Evolutionary conservation across 148 eudicot species (phyloP).

Genomic region (Cornus kousa): DNA sequence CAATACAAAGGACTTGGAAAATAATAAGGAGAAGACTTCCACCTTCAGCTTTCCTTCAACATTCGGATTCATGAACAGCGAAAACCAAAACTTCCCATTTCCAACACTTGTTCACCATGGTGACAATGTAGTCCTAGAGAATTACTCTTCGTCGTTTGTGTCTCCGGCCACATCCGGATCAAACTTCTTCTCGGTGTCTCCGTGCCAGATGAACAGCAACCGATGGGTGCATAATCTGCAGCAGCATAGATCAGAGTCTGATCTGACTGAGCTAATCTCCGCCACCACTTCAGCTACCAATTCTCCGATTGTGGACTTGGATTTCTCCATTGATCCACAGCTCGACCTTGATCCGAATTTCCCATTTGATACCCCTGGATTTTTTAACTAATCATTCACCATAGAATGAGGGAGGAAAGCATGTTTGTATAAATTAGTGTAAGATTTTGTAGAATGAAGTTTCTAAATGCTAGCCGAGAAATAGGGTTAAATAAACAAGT

Average conservation of each 20-base stretch:
- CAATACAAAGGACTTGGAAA: slow-evolving; percentile 35
- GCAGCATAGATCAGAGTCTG: slow-evolving; percentile 37
- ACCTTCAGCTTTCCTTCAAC: slow-evolving; percentile 38
- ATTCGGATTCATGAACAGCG: slow-evolving; percentile 16
- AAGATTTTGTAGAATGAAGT: neutral
- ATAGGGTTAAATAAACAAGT: slow-evolving; percentile 2
- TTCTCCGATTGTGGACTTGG: slow-evolving; percentile 62
- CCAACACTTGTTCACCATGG: slow-evolving; percentile 22
- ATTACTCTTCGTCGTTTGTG: slow-evolving; percentile 34
- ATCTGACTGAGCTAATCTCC: slow-evolving; percentile 52
- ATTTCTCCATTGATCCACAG: slow-evolving; percentile 41
- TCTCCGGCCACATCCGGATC: slow-evolving; percentile 66
- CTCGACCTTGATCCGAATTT: slow-evolving; percentile 44
- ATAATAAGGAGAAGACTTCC: slow-evolving; percentile 37
- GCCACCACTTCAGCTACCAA: slow-evolving; percentile 65
- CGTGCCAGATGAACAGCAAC: slow-evolving; percentile 37
- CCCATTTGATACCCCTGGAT: slow-evolving; percentile 46
- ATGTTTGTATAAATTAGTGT: neutral
- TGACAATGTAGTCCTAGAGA: slow-evolving; percentile 26
- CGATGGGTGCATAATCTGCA: slow-evolving; percentile 38
- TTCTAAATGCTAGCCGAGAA: slow-evolving; percentile 6
- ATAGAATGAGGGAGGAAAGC: neutral
- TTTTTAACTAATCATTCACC: slow-evolving; percentile 26
- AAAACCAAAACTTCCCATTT: slow-evolving; percentile 26
- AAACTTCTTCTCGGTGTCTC: slow-evolving; percentile 51